phyloP scores from a whole-genome alignment of 2,329 filamentous ascomycete species.

The Tolypocladium cylindrosporum region DNA sequence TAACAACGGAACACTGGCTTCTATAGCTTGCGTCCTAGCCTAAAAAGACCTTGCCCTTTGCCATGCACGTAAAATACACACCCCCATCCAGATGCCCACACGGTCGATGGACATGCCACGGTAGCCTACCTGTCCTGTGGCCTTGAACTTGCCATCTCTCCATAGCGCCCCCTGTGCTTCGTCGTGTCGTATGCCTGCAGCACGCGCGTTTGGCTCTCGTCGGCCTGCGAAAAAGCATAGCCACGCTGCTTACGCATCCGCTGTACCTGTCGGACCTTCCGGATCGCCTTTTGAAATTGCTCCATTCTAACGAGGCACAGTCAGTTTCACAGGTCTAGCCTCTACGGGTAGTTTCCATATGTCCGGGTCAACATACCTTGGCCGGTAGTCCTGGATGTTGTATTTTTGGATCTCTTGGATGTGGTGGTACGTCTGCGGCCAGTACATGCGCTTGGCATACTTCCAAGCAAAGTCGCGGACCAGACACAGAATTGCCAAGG shows the following conservation, averaged over 20 bases:
- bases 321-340: background rate
- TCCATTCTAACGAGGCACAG: conserved; percentile 61
- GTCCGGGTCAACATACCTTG: conserved; percentile 54
- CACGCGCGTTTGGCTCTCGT: conserved; percentile 90
- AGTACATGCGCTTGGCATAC: conserved; percentile 95
- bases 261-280: conserved; percentile 95
- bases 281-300: conserved; percentile 98
- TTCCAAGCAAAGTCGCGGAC: conserved; percentile 92
- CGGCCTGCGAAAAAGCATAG: conserved; percentile 95
- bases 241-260: conserved; percentile 98
- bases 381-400: conserved; percentile 97
- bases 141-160: conserved; percentile 69
- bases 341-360: background rate
- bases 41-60: background rate
- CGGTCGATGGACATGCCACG: background rate
- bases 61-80: background rate
- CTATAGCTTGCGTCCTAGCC: background rate
- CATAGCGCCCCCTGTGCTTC: conserved; percentile 79
- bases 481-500: conserved; percentile 72
- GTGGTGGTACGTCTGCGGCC: conserved; percentile 90
- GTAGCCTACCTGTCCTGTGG: conserved; percentile 13
- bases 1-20: background rate
- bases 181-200: conserved; percentile 98
- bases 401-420: conserved; percentile 99
- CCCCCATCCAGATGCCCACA: background rate